Percentiles rank a stretch among this genome's conserved stretches.
Conservation (phyloP, 805 yeast genomes). For the Candida piceae region DNA sequence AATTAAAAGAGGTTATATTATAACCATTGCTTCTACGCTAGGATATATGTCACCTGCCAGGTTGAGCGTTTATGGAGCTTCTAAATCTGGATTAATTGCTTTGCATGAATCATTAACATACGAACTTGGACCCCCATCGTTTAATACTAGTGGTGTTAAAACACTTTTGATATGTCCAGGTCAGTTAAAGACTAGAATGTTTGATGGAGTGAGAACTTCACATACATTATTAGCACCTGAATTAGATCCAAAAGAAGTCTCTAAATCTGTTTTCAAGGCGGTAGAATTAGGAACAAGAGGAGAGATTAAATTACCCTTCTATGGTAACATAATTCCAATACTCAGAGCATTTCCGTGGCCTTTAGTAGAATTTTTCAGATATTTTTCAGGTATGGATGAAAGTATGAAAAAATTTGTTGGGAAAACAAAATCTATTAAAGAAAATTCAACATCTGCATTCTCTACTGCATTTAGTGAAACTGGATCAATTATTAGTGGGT, state of each 20-base stretch:
- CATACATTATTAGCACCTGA: slow-evolving; percentile 76
- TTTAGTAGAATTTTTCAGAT: slow-evolving; percentile 47
- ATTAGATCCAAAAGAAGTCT: slow-evolving; percentile 63
- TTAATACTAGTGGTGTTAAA: slow-evolving; percentile 49
- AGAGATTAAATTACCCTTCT: slow-evolving; percentile 68
- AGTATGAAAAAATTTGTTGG: slow-evolving; percentile 32
- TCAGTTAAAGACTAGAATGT: slow-evolving; percentile 73
- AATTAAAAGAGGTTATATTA: slow-evolving; percentile 62
- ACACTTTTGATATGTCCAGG: slow-evolving; percentile 85
- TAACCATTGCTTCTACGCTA: slow-evolving; percentile 78
- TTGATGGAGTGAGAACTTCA: slow-evolving; percentile 69
- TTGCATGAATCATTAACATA: slow-evolving; percentile 76
- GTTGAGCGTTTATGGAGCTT: slow-evolving; percentile 78
- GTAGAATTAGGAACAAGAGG: slow-evolving; percentile 60
- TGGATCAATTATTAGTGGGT: slow-evolving; percentile 17
- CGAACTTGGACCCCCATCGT: slow-evolving; percentile 54
- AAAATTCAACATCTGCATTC: slow-evolving; percentile 12
- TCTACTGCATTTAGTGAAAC: slow-evolving; percentile 17
- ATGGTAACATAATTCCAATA: slow-evolving; percentile 69
- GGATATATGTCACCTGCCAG: slow-evolving; percentile 85
- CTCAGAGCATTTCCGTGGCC: slow-evolving; percentile 74
- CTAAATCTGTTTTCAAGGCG: slow-evolving; percentile 49
- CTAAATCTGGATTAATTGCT: slow-evolving; percentile 82
- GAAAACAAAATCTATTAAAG: slow-evolving; percentile 14
- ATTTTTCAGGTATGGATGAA: slow-evolving; percentile 63